phyloP scores from a whole-genome alignment of 768 basidiomycete species.

The Amanita subjunquillea region DNA sequence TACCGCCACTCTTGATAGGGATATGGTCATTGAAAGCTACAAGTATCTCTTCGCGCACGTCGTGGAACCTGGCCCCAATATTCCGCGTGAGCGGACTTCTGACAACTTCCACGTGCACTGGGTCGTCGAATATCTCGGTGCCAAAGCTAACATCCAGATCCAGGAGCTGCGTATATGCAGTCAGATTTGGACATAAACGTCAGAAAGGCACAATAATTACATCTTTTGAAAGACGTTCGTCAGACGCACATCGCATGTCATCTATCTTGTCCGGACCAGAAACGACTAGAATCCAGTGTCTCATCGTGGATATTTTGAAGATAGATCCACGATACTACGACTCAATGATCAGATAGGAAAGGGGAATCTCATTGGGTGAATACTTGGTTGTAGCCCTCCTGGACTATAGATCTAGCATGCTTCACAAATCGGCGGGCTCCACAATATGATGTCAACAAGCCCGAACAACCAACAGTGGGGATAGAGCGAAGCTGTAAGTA shows the following conservation, averaged over 20 bases:
- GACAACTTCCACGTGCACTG: conserved; percentile 11
- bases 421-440: conserved; percentile 12
- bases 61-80: conserved; percentile 14
- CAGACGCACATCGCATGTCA: conserved; percentile 33
- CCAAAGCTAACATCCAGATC: conserved; percentile 27
- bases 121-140: conserved; percentile 11
- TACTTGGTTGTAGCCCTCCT: conserved; percentile 18
- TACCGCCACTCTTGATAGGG: not conserved
- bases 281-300: conserved; percentile 35
- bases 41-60: conserved; percentile 16
- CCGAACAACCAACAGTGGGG: not conserved
- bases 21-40: conserved; percentile 14
- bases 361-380: not conserved
- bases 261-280: conserved; percentile 28
- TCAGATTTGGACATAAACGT: not conserved
- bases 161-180: conserved; percentile 11
- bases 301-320: conserved; percentile 34
- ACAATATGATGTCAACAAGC: conserved; percentile 17
- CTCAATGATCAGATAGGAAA: not conserved
- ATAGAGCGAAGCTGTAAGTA: not conserved
- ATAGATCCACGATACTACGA: conserved; percentile 14
- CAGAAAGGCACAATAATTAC: not conserved
- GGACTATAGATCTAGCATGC: not conserved
- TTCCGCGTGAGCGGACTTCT: conserved; percentile 18
- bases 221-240: conserved; percentile 29